Evolutionary conservation across 1,284 basidiomycete genomes (phyloP).

Genomic region (Marasmius oreades): DNA sequence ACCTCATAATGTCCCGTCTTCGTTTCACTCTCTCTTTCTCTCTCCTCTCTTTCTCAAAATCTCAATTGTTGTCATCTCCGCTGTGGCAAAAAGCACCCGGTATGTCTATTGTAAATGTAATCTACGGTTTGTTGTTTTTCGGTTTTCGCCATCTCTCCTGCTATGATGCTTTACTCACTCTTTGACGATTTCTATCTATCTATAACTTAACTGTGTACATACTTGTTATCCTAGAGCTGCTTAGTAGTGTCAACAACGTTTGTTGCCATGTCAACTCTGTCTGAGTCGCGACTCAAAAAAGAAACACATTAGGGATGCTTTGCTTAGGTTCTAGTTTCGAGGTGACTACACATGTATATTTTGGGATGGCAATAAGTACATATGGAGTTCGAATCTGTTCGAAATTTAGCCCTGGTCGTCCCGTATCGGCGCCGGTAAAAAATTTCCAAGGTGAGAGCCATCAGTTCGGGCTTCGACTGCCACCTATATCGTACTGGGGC

Average conservation of each 20-base stretch:
- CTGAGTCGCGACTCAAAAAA: background rate
- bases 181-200: background rate
- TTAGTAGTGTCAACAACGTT: background rate
- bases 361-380: no score
- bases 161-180: background rate
- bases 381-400: background rate
- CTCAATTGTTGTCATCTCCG: background rate
- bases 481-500: no score
- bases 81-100: constrained; percentile 4
- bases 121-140: background rate
- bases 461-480: background rate
- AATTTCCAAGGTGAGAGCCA: background rate
- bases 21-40: background rate
- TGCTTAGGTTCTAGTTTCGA: no score
- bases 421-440: background rate
- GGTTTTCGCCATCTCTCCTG: background rate
- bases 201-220: background rate
- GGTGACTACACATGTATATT: no score
- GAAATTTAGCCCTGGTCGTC: no score
- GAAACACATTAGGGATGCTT: background rate
- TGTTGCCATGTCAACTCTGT: background rate
- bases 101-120: constrained; percentile 3
- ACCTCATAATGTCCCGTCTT: background rate
- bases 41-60: background rate
- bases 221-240: background rate